Evolutionary conservation across 768 basidiomycete genomes (phyloP), one percentile per base, ranked within the genome.

Genomic region (Trametes cinnabarina): DNA sequence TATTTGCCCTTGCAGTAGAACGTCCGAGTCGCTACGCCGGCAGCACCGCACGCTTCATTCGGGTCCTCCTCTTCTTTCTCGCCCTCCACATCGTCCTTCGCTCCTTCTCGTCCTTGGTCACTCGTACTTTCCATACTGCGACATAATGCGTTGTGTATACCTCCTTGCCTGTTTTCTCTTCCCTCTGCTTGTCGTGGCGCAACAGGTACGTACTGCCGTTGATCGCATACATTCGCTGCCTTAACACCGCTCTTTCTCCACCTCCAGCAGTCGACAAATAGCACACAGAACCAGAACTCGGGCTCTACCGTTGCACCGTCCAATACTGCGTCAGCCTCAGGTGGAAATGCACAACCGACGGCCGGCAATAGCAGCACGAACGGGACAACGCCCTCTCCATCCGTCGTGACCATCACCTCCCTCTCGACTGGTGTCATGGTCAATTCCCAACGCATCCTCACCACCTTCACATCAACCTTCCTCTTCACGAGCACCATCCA

Each of bases 401-500:
- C 61, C 32, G 46, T 55, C 37, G 53, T 61, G 15, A 46, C 53
- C 42, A 47, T 53, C 47, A 62, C 66, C 44, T 25, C 59, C 51
- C 40, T 77, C 75, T 46, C 77, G 37, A 75, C 76, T 17, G 66
- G 66, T 30, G 62, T 74, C 23, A 74, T 71, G 7, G 53, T 78
- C 11, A 77, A 67, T 61, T 64, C 80, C 55, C 69, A 81, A 66
- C 76, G 77, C 44, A 72, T 47, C 72, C 61, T 62, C 20, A 47
- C 57, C 47, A 59, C 80, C 32, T 63, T 72, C 55, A 74, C 77
- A 1, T 64, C 71, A 25, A 71, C 82, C 22, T 62, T 74, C 37
- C 72, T 82, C 55, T 65, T 82, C 62, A 80, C 85, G 15, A 71
- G 81, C 37, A 79, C 60, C 81, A 17, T 70, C 69, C 22, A 69